Evolutionary conservation across 1,284 basidiomycete genomes (phyloP).

Genomic region (Puccinia triticina): DNA sequence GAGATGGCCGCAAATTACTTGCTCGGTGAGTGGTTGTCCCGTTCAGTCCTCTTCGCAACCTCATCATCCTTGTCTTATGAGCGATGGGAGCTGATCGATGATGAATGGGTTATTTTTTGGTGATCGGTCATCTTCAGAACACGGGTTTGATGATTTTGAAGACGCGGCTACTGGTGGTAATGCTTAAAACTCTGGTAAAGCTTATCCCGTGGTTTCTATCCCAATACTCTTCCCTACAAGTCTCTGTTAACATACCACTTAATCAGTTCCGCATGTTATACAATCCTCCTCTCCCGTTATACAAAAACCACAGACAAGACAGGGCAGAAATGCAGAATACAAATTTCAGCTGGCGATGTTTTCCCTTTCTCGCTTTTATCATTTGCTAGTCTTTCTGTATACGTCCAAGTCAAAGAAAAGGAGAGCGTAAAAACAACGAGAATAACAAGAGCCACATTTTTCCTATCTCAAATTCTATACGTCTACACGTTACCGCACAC

Average conservation of each 20-base stretch:
- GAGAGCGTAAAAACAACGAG: too few species aligned
- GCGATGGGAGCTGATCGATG: background rate
- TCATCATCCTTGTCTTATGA: background rate
- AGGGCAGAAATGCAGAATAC: background rate
- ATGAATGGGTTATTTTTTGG: background rate
- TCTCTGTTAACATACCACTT: constrained; percentile 3
- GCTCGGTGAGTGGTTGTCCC: constrained; percentile 68
- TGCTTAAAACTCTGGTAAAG: background rate
- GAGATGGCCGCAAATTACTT: constrained; percentile 85
- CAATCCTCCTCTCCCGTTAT: background rate
- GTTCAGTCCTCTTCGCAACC: background rate
- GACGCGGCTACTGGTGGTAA: constrained; percentile 30
- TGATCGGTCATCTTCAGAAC: constrained; percentile 26
- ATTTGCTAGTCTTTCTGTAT: background rate
- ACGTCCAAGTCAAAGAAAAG: too few species aligned
- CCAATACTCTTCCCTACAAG: background rate
- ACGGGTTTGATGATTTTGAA: constrained; percentile 49
- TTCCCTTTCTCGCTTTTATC: background rate
- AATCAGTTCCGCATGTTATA: background rate
- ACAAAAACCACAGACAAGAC: background rate
- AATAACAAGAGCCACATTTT: too few species aligned
- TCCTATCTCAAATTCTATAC: too few species aligned
- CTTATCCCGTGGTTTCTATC: background rate
- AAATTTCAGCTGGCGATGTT: background rate
- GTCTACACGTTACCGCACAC: too few species aligned